Conservation (phyloP, 129 eudicot genomes). For the Flaveria trinervia region DNA sequence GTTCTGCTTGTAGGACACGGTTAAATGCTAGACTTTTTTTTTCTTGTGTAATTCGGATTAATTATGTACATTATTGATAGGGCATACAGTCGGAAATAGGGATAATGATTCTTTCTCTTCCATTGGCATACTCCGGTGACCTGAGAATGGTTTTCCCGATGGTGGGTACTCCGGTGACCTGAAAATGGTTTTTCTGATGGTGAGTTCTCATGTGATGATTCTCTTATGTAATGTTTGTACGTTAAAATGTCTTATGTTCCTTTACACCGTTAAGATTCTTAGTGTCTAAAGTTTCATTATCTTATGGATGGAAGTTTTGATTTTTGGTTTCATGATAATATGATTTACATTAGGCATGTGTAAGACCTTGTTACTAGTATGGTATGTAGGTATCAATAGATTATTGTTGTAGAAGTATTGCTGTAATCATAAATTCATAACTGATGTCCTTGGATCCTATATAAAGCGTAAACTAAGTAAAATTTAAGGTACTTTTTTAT, state of each 20-base stretch:
- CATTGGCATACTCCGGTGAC: conserved; percentile 31
- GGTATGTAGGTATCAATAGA: background rate
- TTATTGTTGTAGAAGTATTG: background rate
- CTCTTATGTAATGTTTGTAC: conserved; percentile 33
- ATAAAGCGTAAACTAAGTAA: too few species aligned
- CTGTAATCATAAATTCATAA: background rate
- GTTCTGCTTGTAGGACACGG: conserved; percentile 29
- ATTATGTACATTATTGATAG: conserved; percentile 45
- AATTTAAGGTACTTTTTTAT: too few species aligned
- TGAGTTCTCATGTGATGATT: conserved; percentile 14
- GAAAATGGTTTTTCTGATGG: conserved; percentile 11
- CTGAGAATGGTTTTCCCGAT: background rate
- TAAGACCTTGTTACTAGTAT: background rate
- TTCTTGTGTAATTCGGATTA: conserved; percentile 26
- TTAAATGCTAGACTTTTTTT: conserved; percentile 19
- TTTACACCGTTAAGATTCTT: conserved; percentile 17
- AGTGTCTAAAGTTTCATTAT: conserved; percentile 28
- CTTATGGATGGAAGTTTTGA: background rate
- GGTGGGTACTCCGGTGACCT: conserved; percentile 21
- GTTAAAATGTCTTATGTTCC: conserved; percentile 24
- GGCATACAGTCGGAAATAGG: conserved; percentile 40
- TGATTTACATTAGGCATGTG: background rate
- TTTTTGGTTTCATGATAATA: background rate
- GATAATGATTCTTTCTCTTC: conserved; percentile 39
- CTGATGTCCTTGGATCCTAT: too few species aligned